Percentiles rank a stretch among this genome's conserved stretches.
Evolutionary conservation across 805 yeast species (phyloP).

Genomic region (Ogataea methylovora): DNA sequence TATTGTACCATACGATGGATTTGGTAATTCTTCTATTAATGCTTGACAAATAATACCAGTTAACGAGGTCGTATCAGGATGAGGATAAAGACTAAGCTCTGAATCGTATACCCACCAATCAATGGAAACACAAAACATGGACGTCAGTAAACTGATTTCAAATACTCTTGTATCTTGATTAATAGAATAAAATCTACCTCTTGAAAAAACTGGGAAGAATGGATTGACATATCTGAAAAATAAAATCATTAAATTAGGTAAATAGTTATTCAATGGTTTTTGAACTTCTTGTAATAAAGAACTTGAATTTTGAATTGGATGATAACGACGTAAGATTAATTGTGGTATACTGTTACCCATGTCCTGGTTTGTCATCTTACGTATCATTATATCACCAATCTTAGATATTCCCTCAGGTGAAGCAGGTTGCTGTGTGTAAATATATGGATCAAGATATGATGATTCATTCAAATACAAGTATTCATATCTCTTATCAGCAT

Average conservation of each 20-base stretch:
- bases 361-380: no score
- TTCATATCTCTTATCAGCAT: no score
- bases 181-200: constrained; percentile 10
- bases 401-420: no score
- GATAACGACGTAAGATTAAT: no score
- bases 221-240: constrained; percentile 10
- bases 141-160: constrained; percentile 7
- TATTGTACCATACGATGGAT: constrained; percentile 11
- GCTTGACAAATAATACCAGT: constrained; percentile 3
- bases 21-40: constrained; percentile 4
- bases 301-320: background rate
- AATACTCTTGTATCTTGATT: constrained; percentile 9
- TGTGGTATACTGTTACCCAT: no score
- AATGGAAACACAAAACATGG: constrained; percentile 6
- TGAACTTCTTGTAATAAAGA: background rate
- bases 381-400: no score
- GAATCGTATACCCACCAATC: constrained; percentile 11
- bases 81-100: constrained; percentile 6
- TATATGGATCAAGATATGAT: no score
- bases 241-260: constrained; percentile 6
- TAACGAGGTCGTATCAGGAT: constrained; percentile 3
- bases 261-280: background rate
- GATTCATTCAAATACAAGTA: no score
- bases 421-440: no score
- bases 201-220: constrained; percentile 10